These are phyloP conservation scores for Phialocephala subalpina DNA, from an alignment of 2,329 filamentous ascomycete genomes.

Conservation along the genomic window DNA sequence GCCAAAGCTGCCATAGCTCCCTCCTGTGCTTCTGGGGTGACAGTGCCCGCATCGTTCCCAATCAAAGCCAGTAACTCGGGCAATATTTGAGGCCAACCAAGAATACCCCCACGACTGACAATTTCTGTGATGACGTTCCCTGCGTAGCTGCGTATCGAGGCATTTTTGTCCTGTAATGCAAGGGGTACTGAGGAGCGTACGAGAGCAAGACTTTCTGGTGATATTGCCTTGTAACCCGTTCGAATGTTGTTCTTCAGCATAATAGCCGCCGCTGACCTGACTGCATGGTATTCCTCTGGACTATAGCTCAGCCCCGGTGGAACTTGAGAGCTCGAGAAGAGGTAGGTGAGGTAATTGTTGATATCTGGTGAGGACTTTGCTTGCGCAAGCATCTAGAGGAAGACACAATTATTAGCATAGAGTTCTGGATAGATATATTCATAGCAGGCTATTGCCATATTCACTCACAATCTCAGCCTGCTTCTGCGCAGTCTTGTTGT, in stretches of 20 bases:
- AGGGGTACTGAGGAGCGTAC: constrained; percentile 82
- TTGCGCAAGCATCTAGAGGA: constrained; percentile 84
- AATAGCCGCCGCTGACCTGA: constrained; percentile 87
- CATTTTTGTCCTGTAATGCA: constrained; percentile 81
- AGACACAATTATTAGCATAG: constrained; percentile 18
- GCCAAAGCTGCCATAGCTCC: constrained; percentile 91
- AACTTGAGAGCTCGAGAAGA: constrained; percentile 77
- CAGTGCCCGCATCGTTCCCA: constrained; percentile 73
- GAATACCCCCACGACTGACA: constrained; percentile 81
- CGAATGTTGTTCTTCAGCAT: constrained; percentile 96
- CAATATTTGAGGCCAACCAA: constrained; percentile 91
- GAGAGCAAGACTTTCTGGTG: constrained; percentile 75
- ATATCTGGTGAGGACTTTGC: constrained; percentile 90
- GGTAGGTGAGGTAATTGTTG: constrained; percentile 95
- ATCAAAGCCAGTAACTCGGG: constrained; percentile 83
- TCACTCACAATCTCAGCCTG: constrained; percentile 84
- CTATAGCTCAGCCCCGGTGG: constrained; percentile 68
- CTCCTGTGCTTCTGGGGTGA: constrained; percentile 79
- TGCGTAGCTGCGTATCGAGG: constrained; percentile 86
- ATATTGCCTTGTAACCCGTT: constrained; percentile 76
- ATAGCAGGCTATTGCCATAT: background rate
- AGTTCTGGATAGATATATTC: background rate
- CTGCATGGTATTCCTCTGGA: constrained; percentile 71
- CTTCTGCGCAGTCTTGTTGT: constrained; percentile 82
- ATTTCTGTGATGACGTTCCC: constrained; percentile 96